Base-by-base conservation (phyloP, 78 protist genomes). In the Capsaspora owczarzaki region DNA sequence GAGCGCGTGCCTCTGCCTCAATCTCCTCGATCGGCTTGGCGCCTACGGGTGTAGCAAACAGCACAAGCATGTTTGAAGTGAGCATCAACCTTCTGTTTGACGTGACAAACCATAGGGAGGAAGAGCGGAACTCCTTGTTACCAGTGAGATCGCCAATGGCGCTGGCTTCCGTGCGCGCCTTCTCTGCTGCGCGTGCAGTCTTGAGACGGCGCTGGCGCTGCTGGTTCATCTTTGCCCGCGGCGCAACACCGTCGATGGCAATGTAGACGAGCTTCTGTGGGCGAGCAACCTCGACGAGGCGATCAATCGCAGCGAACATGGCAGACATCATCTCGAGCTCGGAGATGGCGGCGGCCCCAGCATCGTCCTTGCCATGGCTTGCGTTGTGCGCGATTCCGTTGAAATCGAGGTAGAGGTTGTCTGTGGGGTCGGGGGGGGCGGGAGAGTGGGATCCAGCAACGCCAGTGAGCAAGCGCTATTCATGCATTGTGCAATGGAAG, bases 351-450 rank as follows among this genome's bases (percentile, higher is more conserved):
- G 72, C 68, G 10, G 84, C 80, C 29, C 80, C 63, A 29, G 43
- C 41, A 5, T 35, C 63, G 49, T 81, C 88, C 80, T 92, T 93
- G 27, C 98, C 95, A 83, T 95, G 99, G 74, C 87, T 74, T 85
- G 98, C 93, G 4, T 95, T 95, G 79, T 99, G 99, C 72, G 98
- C 94, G 75, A 98, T 87, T 56, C 98, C 99, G 87, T 99, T 98
- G 99, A 99, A 93, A 70, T 99, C 99, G n/a, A 99, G 89, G 82
- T 99, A 99, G 31, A 99, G 88, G 82, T 89, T 90, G 88, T 99
- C 99, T 49, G 10, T 10, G 35, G 35, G 10, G 42, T 63, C 72
- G 14, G 42, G 1, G 51, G 12, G 2, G 35, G 37, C 19, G 74
- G 4, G 42, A 33, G 68, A 23, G n/a, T 29, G 72, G 44, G 42